Evolutionary conservation across 2,329 filamentous ascomycete genomes (phyloP).

Genomic region (Penicillium sp.): DNA sequence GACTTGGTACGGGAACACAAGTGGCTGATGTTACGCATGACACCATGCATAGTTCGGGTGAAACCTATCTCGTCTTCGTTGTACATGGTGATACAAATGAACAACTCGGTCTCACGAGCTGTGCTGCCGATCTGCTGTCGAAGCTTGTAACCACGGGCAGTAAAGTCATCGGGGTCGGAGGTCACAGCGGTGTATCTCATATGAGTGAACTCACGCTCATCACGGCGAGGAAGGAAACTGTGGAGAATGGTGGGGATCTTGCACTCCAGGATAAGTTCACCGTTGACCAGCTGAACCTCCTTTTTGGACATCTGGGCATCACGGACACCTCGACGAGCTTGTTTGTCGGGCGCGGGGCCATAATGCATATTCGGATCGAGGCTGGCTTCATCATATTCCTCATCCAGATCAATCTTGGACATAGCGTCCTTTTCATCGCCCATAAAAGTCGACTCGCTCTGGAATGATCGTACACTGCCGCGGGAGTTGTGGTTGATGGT

Average conservation of each 20-base stretch:
- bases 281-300: slow-evolving; percentile 94
- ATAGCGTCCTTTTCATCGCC: slow-evolving; percentile 53
- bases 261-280: slow-evolving; percentile 95
- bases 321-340: slow-evolving; percentile 82
- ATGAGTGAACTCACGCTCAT: slow-evolving; percentile 95
- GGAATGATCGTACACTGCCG: slow-evolving; percentile 60
- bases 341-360: slow-evolving; percentile 81
- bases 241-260: slow-evolving; percentile 98
- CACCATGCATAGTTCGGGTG: slow-evolving; percentile 95
- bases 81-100: slow-evolving; percentile 98
- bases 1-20: slow-evolving; percentile 92
- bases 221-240: slow-evolving; percentile 89
- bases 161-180: slow-evolving; percentile 93
- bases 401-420: slow-evolving; percentile 47
- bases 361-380: slow-evolving; percentile 66
- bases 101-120: slow-evolving; percentile 85
- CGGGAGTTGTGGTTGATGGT: slow-evolving; percentile 51
- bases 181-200: slow-evolving; percentile 99
- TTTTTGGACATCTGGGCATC: slow-evolving; percentile 87
- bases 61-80: slow-evolving; percentile 98
- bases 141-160: slow-evolving; percentile 83
- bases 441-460: slow-evolving; percentile 59
- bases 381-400: slow-evolving; percentile 38
- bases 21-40: slow-evolving; percentile 97
- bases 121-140: slow-evolving; percentile 86